Base-by-base conservation (phyloP, 192 early-diverging fungal species). In the Entrophospora sp. region DNA sequence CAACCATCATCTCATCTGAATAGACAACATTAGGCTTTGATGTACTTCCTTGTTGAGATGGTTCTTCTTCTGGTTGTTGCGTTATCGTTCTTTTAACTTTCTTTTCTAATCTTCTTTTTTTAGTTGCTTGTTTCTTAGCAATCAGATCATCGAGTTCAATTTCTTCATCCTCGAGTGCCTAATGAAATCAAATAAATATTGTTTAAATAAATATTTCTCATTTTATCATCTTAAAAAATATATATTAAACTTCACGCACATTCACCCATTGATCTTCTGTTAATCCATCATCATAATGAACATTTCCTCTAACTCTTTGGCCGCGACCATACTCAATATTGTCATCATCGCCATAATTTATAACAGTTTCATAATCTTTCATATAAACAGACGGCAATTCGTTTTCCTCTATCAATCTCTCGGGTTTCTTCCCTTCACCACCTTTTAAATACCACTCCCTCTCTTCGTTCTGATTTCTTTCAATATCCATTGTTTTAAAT, bases 261-360 rank as follows among this genome's bases (percentile, higher is more conserved):
- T 87, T 77, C n/a, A 96, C 69, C 83, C 85, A 99, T 71, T 99
- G 90, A 42, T 96, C 92, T 62, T 99, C 95, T 1, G 89, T 92
- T 68, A 97, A 77, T 5, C 88, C 93, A 67, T 99, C 94, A 66
- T 92, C 91, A 72, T 98, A 97, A 10, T 80, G 81, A 44, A 94
- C 85, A 45, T 85, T 82, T 35, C 79, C 85, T 34, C 87, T 83
- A 14, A 73, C 82, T 55, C 96, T 78, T 53, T 88, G 85, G 44
- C 88, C 87, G 48, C 92, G 83, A 35, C 87, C 88, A 40, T 84
- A 80, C 31, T 83, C 81, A 37, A 84, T 72, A 18, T 77, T 71
- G 2, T 59, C 46, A 51, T 81, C 80, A 58, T 84, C 78, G 5
- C 67, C 70, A 0, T 79, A 20, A 27, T 81, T 79, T 34, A 85